Percentiles rank a stretch among this genome's conserved stretches.
These are phyloP conservation scores for Cercospora brassicicola DNA, from an alignment of 2,329 filamentous ascomycete species.

Conservation along the genomic window DNA sequence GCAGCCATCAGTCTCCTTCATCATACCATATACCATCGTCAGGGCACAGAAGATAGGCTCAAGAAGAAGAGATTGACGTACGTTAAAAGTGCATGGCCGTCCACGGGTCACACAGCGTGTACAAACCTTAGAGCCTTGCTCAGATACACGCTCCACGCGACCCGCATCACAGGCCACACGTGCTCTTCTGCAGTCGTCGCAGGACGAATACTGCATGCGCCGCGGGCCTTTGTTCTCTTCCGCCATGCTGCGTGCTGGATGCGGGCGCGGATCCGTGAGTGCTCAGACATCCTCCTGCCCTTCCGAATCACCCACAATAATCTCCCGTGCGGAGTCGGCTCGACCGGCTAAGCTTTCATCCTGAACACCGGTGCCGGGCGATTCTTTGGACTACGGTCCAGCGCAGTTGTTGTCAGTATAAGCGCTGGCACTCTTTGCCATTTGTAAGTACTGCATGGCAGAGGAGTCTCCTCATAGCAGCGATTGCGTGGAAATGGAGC, in stretches of 20 bases:
- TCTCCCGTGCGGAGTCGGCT: not conserved
- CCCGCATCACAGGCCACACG: slow-evolving; percentile 10
- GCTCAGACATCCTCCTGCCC: not conserved
- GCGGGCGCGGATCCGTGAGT: not conserved
- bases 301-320: not conserved
- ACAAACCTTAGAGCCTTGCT: slow-evolving; percentile 6
- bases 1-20: not conserved
- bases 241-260: not conserved
- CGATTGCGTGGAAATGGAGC: not conserved
- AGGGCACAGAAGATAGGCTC: too few species aligned
- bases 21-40: not conserved
- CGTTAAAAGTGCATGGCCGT: not conserved
- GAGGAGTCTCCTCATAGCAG: not conserved
- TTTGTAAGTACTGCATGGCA: not conserved
- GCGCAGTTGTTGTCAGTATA: not conserved
- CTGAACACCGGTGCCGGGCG: not conserved
- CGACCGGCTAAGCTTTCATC: not conserved
- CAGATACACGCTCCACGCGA: not conserved
- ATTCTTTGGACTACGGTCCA: not conserved
- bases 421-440: not conserved
- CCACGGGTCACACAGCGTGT: not conserved
- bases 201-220: slow-evolving; percentile 7
- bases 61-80: not conserved
- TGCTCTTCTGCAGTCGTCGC: slow-evolving; percentile 7
- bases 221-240: slow-evolving; percentile 5